phyloP scores from a whole-genome alignment of 164 flowering plant genomes.

The Stephania japonica region DNA sequence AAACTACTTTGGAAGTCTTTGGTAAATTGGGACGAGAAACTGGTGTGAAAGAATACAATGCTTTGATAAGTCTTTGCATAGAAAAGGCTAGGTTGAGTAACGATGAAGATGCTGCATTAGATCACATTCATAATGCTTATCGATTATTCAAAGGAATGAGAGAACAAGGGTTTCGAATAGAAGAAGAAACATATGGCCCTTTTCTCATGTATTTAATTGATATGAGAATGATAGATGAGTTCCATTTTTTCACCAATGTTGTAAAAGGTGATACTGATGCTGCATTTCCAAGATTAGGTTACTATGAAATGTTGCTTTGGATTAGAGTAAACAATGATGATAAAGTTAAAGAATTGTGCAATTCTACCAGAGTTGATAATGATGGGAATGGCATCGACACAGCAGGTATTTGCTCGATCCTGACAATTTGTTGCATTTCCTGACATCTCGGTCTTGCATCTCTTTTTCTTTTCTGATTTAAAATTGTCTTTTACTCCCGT shows the following conservation, averaged over 20 bases:
- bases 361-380: constrained; percentile 21
- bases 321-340: constrained; percentile 38
- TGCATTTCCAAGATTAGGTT: constrained; percentile 50
- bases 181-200: constrained; percentile 64
- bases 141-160: constrained; percentile 42
- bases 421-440: neutral
- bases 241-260: constrained; percentile 36
- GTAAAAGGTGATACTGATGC: constrained; percentile 40
- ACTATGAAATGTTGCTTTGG: constrained; percentile 85
- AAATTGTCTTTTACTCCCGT: neutral
- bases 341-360: constrained; percentile 59
- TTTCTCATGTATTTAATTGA: constrained; percentile 61
- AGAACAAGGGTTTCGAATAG: constrained; percentile 60
- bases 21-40: constrained; percentile 58
- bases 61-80: constrained; percentile 45
- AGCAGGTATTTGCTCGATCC: constrained; percentile 35
- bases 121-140: constrained; percentile 43
- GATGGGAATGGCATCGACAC: constrained; percentile 25
- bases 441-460: neutral
- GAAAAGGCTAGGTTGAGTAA: constrained; percentile 44
- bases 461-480: neutral
- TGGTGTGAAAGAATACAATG: constrained; percentile 61
- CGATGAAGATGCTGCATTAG: constrained; percentile 41
- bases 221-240: constrained; percentile 57
- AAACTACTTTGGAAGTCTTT: constrained; percentile 42